Conservation (phyloP, 2,329 filamentous ascomycete genomes). For the Ascochyta pisi region DNA sequence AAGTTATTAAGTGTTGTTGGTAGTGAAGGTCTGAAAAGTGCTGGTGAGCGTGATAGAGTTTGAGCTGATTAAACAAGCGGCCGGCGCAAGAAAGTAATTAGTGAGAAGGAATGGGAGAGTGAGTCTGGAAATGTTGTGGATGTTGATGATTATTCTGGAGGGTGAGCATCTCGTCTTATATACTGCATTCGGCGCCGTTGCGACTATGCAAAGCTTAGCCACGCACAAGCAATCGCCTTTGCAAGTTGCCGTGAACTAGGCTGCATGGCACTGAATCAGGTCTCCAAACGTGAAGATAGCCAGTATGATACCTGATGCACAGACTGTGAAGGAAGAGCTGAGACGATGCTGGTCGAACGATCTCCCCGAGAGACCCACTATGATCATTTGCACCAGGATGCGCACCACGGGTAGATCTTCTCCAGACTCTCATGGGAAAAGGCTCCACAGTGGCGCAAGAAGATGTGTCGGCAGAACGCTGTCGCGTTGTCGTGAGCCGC, state of each 20-base stretch:
- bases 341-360: conserved; percentile 41
- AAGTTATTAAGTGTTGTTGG: conserved; percentile 18
- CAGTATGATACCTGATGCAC: conserved; percentile 33
- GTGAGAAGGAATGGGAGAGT: conserved; percentile 32
- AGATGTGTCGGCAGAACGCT: conserved; percentile 26
- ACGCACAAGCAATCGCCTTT: conserved; percentile 36
- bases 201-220: conserved; percentile 38
- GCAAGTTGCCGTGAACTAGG: conserved; percentile 7
- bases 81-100: conserved; percentile 47
- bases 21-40: conserved; percentile 20
- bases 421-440: conserved; percentile 22
- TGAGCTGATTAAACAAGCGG: conserved; percentile 41
- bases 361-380: conserved; percentile 18
- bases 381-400: conserved; percentile 18
- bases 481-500: conserved; percentile 29
- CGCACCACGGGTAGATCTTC: conserved; percentile 29
- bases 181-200: conserved; percentile 19
- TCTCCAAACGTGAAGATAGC: conserved; percentile 22
- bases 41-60: conserved; percentile 21
- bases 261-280: conserved; percentile 14
- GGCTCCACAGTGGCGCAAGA: conserved; percentile 11
- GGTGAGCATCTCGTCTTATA: conserved; percentile 34
- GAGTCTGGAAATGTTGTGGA: conserved; percentile 41
- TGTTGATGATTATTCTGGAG: conserved; percentile 33
- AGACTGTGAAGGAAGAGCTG: conserved; percentile 24